phyloP scores from a whole-genome alignment of 257 asterid species.

The Gynochthodes officinalis region DNA sequence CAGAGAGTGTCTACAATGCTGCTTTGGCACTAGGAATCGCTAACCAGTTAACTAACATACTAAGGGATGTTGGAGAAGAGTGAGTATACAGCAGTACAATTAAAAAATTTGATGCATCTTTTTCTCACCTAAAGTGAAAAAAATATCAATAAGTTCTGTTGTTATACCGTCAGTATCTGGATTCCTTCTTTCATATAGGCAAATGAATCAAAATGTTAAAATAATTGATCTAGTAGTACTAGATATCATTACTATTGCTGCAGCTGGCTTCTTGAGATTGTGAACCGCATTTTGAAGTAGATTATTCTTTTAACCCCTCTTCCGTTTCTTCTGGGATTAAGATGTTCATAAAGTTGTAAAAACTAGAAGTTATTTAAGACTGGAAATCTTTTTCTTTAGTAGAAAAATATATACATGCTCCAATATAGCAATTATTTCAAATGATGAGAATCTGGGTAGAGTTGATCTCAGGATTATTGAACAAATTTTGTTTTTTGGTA shows the following conservation, averaged over 20 bases:
- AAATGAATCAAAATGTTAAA: neutral
- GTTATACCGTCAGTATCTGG: neutral
- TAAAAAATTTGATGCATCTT: neutral
- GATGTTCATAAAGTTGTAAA: neutral
- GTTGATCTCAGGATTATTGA: neutral
- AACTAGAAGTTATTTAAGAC: neutral
- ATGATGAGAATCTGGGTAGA: neutral
- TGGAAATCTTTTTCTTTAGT: neutral
- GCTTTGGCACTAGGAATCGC: conserved; percentile 89
- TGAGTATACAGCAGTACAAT: conserved; percentile 33
- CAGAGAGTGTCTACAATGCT: conserved; percentile 82
- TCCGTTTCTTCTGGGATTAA: too few species aligned
- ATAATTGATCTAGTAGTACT: neutral
- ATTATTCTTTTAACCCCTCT: too few species aligned
- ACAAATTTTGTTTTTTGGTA: neutral
- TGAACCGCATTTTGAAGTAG: too few species aligned
- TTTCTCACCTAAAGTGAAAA: neutral
- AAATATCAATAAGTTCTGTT: neutral
- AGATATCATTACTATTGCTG: too few species aligned
- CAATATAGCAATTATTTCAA: neutral
- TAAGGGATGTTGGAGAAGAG: conserved; percentile 99
- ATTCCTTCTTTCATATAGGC: neutral
- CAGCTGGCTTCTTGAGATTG: too few species aligned
- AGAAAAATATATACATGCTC: neutral
- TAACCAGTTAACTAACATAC: conserved; percentile 90